A percentile compares a stretch with the other conserved stretches of the same genome.
These are phyloP conservation scores for Aspergillus olivimuriae DNA, from an alignment of 495 filamentous ascomycete genomes.

Conservation along the genomic window DNA sequence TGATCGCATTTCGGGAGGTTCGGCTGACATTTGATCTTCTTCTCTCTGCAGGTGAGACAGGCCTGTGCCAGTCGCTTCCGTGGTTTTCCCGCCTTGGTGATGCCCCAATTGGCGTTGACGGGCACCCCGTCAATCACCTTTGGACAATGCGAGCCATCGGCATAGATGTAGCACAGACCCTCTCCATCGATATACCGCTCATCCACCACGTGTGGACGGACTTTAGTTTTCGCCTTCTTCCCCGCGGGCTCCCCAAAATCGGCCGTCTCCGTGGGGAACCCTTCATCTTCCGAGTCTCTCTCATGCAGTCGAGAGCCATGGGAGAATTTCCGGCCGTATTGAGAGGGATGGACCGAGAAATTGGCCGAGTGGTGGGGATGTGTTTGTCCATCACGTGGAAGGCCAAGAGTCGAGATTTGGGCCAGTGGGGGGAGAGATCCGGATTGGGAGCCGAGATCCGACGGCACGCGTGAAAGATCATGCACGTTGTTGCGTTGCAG, in stretches of 20 bases:
- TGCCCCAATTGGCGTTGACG: slow-evolving; percentile 87
- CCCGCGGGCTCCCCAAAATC: slow-evolving; percentile 2
- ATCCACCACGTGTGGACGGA: slow-evolving; percentile 41
- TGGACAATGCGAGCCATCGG: slow-evolving; percentile 77
- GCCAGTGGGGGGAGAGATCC: slow-evolving; percentile 29
- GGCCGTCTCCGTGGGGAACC: slow-evolving; percentile 15
- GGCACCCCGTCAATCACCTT: slow-evolving; percentile 77
- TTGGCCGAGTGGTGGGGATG: not conserved
- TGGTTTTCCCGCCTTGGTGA: slow-evolving; percentile 89
- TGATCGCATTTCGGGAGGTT: slow-evolving; percentile 79
- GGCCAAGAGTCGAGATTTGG: slow-evolving; percentile 24
- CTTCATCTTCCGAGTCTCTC: slow-evolving; percentile 11
- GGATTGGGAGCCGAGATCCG: slow-evolving; percentile 18
- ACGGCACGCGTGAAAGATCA: slow-evolving; percentile 15
- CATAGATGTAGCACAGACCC: slow-evolving; percentile 80
- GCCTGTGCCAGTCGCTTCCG: slow-evolving; percentile 84
- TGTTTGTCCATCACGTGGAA: slow-evolving; percentile 13
- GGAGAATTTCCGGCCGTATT: slow-evolving; percentile 9
- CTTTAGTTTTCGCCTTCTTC: slow-evolving; percentile 12
- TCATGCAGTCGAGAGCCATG: slow-evolving; percentile 16
- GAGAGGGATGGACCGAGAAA: slow-evolving; percentile 5
- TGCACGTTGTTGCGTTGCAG: slow-evolving; percentile 12
- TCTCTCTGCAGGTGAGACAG: slow-evolving; percentile 85
- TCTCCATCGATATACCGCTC: slow-evolving; percentile 61
- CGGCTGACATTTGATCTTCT: slow-evolving; percentile 95